These are phyloP conservation scores for Ceratobasidium sp. DNA, from an alignment of 1,284 basidiomycete species.

Conservation along the genomic window DNA sequence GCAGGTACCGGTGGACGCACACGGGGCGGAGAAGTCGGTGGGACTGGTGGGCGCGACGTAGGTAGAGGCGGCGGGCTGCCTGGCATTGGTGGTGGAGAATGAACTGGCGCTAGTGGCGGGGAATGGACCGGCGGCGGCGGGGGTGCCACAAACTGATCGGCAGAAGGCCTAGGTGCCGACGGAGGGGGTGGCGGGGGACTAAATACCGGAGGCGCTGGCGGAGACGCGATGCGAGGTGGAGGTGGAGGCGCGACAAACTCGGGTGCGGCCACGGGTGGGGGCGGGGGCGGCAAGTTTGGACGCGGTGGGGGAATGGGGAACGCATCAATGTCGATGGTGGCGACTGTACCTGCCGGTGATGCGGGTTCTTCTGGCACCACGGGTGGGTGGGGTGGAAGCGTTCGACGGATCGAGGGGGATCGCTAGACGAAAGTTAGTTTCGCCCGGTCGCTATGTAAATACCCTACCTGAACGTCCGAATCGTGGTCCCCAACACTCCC, in stretches of 20 bases:
- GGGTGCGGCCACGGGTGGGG: slow-evolving; percentile 3
- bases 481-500: not conserved
- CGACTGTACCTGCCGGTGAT: not conserved
- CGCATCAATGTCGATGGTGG: no score
- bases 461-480: not conserved
- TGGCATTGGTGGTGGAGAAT: slow-evolving; percentile 44
- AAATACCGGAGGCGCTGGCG: slow-evolving; percentile 23
- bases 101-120: slow-evolving; percentile 43
- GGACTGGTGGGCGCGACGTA: not conserved
- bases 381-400: slow-evolving; percentile 8
- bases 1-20: slow-evolving; percentile 22
- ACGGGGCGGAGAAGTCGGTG: slow-evolving; percentile 1
- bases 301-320: not conserved
- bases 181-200: slow-evolving; percentile 12
- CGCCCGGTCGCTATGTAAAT: not conserved
- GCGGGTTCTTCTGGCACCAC: slow-evolving; percentile 16
- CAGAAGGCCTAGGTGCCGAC: not conserved
- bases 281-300: slow-evolving; percentile 27
- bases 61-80: not conserved
- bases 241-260: slow-evolving; percentile 13
- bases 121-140: slow-evolving; percentile 24
- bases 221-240: slow-evolving; percentile 6
- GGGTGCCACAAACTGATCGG: slow-evolving; percentile 3
- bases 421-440: slow-evolving; percentile 8
- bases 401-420: slow-evolving; percentile 27